Percentiles rank a stretch among this genome's conserved stretches.
Conservation (phyloP, 345 rosid genomes). For the Ceriops zippeliana region DNA sequence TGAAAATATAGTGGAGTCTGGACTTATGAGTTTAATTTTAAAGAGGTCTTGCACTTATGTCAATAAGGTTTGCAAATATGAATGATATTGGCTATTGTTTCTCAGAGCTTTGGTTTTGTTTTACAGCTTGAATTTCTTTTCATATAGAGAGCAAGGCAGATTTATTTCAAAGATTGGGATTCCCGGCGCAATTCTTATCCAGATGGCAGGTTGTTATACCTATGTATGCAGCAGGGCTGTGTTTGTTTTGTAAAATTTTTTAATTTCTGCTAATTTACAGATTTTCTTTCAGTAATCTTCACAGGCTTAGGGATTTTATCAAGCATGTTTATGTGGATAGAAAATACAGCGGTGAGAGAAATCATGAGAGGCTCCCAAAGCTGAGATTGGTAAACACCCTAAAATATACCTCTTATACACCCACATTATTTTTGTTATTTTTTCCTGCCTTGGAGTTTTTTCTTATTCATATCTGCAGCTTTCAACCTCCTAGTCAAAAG, state of each 20-base stretch:
- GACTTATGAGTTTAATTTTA: no score
- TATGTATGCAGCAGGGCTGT: not conserved
- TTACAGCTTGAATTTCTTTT: slow-evolving; percentile 7
- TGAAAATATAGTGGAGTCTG: no score
- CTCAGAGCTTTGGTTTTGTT: not conserved
- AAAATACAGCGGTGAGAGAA: slow-evolving; percentile 52
- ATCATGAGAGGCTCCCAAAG: slow-evolving; percentile 35
- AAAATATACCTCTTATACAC: not conserved
- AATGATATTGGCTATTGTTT: not conserved
- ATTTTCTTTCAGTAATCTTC: slow-evolving; percentile 54
- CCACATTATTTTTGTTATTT: not conserved
- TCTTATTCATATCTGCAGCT: not conserved
- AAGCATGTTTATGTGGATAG: slow-evolving; percentile 79
- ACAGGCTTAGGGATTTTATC: slow-evolving; percentile 69
- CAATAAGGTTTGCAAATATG: slow-evolving; percentile 50
- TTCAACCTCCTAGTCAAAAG: no score
- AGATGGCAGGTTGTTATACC: slow-evolving; percentile 61
- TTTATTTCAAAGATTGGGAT: slow-evolving; percentile 77
- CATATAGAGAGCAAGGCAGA: slow-evolving; percentile 70
- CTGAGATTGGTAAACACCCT: slow-evolving; percentile 48
- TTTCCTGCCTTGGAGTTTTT: not conserved
- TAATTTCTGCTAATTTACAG: not conserved
- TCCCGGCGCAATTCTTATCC: slow-evolving; percentile 60
- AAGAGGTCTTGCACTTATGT: no score
- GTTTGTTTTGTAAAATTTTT: no score